Evolutionary conservation across 805 yeast species (phyloP).

Genomic region (Starmerella floris): DNA sequence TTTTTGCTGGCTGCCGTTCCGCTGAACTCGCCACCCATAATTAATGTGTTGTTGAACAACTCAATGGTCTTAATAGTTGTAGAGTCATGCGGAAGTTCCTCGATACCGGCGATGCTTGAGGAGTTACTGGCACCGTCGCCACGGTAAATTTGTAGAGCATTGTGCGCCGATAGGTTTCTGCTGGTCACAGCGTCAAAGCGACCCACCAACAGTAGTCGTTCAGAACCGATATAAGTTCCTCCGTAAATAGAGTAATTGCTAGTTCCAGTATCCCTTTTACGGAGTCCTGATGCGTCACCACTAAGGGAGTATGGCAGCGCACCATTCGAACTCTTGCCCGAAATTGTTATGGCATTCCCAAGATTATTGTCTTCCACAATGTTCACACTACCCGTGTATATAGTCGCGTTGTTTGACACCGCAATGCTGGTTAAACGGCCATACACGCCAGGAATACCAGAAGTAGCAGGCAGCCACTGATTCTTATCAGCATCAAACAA

Average conservation of each 20-base stretch:
- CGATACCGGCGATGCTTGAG: background rate
- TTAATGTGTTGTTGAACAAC: conserved; percentile 16
- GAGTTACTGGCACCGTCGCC: background rate
- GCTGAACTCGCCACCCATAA: conserved; percentile 9
- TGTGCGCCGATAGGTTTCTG: conserved; percentile 22
- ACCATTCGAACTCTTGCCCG: background rate
- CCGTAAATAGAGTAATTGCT: background rate
- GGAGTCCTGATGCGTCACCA: background rate
- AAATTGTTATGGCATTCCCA: background rate
- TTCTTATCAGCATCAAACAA: conserved; percentile 9
- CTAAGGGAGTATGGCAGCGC: background rate
- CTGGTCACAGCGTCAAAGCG: conserved; percentile 31
- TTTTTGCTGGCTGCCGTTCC: background rate
- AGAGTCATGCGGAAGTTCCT: background rate
- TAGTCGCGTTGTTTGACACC: background rate
- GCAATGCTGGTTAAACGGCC: background rate
- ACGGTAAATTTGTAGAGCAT: conserved; percentile 22
- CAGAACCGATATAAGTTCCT: conserved; percentile 36
- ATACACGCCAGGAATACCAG: background rate
- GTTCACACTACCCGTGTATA: background rate
- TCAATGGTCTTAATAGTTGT: background rate
- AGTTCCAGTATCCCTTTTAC: background rate
- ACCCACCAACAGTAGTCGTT: conserved; percentile 49
- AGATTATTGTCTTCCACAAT: background rate
- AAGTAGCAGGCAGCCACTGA: background rate